Evolutionary conservation across 768 basidiomycete genomes (phyloP).

Genomic region (Termitomyces sp.): DNA sequence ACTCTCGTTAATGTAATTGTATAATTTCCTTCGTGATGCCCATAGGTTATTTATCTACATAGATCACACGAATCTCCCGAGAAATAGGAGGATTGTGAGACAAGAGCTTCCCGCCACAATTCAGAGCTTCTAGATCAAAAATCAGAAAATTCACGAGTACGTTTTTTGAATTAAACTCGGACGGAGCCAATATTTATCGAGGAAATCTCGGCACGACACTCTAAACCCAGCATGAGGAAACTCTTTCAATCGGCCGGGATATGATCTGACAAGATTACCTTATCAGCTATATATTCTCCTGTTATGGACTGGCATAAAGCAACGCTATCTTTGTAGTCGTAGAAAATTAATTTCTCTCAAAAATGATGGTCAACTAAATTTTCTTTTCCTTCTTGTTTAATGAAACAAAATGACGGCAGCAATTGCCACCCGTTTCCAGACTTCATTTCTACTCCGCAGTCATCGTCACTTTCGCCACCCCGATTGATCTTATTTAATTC

Average conservation of each 20-base stretch:
- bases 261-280: neutral
- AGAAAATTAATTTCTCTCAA: neutral
- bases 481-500: slow-evolving; percentile 5
- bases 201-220: neutral
- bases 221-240: neutral
- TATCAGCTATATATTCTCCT: neutral
- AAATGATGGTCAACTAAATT: neutral
- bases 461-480: slow-evolving; percentile 4
- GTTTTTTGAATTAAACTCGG: neutral
- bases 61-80: neutral
- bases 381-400: neutral
- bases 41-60: too few species aligned
- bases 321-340: too few species aligned
- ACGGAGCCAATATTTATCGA: neutral
- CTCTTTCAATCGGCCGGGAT: neutral
- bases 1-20: neutral
- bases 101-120: slow-evolving; percentile 8
- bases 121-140: slow-evolving; percentile 5
- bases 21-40: neutral
- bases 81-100: neutral
- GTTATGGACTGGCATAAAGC: neutral
- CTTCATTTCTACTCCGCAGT: neutral
- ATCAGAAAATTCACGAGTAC: slow-evolving; percentile 4
- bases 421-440: neutral
- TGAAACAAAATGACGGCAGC: neutral